Percentiles rank a stretch among this genome's conserved stretches.
Conservation (phyloP, 2,329 filamentous ascomycete species). For the Ophiocordyceps camponoti-leonardi region DNA sequence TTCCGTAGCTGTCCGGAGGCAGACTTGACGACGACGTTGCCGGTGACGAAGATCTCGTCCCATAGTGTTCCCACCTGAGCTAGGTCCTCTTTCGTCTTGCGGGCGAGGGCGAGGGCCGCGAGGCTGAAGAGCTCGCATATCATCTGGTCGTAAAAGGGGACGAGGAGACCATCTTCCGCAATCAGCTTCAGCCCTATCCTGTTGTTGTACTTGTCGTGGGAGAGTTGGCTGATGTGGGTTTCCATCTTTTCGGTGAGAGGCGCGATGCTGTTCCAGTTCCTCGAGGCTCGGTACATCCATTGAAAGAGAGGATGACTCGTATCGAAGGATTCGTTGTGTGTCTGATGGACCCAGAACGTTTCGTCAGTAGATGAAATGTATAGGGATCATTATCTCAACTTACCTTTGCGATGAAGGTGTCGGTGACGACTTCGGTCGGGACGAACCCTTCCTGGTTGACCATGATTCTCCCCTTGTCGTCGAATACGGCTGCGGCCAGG, state of each 20-base stretch:
- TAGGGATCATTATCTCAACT: conserved; percentile 2
- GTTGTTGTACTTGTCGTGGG: conserved; percentile 21
- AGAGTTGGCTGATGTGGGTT: conserved; percentile 42
- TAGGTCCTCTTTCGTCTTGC: conserved; percentile 44
- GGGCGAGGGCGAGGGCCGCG: conserved; percentile 57
- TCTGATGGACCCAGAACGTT: background rate
- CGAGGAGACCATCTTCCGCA: conserved; percentile 36
- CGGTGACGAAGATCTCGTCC: conserved; percentile 59
- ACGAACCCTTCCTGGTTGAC: conserved; percentile 53
- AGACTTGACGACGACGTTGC: conserved; percentile 10
- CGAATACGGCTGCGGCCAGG: conserved; percentile 47
- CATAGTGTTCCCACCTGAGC: conserved; percentile 52
- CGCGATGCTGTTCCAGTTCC: conserved; percentile 55
- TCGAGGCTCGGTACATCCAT: conserved; percentile 71
- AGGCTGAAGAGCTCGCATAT: conserved; percentile 76
- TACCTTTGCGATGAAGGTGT: conserved; percentile 53
- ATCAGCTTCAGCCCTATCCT: conserved; percentile 24
- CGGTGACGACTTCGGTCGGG: conserved; percentile 62
- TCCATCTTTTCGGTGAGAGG: conserved; percentile 57
- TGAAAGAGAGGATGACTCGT: conserved; percentile 65
- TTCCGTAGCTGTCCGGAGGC: background rate
- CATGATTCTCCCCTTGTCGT: conserved; percentile 46
- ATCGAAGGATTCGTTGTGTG: conserved; percentile 46
- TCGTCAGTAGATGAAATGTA: no score
- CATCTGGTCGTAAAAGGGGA: conserved; percentile 54